Conservation (phyloP, 345 rosid species). For the Salix dunnii region DNA sequence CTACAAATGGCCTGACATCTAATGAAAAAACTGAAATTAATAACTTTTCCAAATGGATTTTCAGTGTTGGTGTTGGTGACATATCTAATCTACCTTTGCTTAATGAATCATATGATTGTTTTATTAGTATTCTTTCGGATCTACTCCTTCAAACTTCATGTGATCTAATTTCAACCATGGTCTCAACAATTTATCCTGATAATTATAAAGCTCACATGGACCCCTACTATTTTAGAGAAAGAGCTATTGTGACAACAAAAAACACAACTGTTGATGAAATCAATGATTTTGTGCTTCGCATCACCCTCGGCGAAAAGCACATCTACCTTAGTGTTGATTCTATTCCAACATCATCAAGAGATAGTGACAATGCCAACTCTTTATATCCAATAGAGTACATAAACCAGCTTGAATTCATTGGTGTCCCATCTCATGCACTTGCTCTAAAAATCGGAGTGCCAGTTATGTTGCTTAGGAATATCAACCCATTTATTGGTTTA, state of each 20-base stretch:
- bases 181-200: not conserved
- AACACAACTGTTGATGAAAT: not conserved
- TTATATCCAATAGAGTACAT: not conserved
- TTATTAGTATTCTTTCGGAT: not conserved
- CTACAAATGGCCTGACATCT: too few relatives aligned
- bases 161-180: not conserved
- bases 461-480: conserved; percentile 1
- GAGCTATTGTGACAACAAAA: not conserved
- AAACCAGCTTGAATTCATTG: not conserved
- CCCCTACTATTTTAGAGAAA: not conserved
- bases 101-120: not conserved
- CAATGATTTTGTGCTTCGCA: not conserved
- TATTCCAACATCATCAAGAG: not conserved
- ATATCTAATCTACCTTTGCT: not conserved
- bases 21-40: too few relatives aligned
- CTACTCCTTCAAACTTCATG: not conserved
- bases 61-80: not conserved
- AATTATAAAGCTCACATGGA: too few relatives aligned
- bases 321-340: not conserved
- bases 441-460: conserved; percentile 8
- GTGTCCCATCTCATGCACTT: not conserved
- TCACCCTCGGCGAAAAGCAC: rapidly evolving
- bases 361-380: not conserved
- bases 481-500: not conserved
- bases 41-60: not conserved